Evolutionary conservation across 1,284 basidiomycete species (phyloP).

Genomic region (Abortiporus biennis): DNA sequence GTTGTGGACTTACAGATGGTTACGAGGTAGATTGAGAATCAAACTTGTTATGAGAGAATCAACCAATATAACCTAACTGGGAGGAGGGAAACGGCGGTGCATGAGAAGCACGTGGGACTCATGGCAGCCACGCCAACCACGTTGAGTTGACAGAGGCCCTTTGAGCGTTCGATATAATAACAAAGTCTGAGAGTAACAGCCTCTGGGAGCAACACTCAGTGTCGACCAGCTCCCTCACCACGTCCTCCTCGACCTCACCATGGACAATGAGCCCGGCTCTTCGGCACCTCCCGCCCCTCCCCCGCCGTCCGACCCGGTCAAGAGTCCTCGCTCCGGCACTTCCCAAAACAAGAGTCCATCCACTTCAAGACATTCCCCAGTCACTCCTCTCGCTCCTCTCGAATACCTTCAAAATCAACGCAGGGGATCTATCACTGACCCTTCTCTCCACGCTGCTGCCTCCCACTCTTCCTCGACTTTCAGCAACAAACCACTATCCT

Average conservation of each 20-base stretch:
- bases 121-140: conserved; percentile 24
- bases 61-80: conserved; percentile 20
- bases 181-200: too few species aligned
- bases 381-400: conserved; percentile 59
- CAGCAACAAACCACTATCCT: conserved; percentile 19
- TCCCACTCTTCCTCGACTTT: conserved; percentile 14
- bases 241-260: conserved; percentile 16
- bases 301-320: conserved; percentile 17
- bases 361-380: conserved; percentile 29
- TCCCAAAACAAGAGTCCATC: conserved; percentile 27
- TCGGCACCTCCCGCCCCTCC: conserved; percentile 16
- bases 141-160: conserved; percentile 14
- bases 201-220: too few species aligned
- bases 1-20: neutral
- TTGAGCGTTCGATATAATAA: conserved; percentile 14
- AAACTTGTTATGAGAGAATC: neutral
- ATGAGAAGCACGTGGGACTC: conserved; percentile 22
- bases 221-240: conserved; percentile 7
- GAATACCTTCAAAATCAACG: conserved; percentile 74
- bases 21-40: neutral
- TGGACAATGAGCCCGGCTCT: conserved; percentile 13
- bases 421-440: conserved; percentile 75
- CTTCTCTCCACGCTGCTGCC: conserved; percentile 59
- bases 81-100: conserved; percentile 10
- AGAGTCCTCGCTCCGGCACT: conserved; percentile 16